A percentile compares a stretch with the other conserved stretches of the same genome.
These are phyloP conservation scores for Paralagenidium karlingii DNA, from an alignment of 352 stramenopile genomes.

Conservation along the genomic window DNA sequence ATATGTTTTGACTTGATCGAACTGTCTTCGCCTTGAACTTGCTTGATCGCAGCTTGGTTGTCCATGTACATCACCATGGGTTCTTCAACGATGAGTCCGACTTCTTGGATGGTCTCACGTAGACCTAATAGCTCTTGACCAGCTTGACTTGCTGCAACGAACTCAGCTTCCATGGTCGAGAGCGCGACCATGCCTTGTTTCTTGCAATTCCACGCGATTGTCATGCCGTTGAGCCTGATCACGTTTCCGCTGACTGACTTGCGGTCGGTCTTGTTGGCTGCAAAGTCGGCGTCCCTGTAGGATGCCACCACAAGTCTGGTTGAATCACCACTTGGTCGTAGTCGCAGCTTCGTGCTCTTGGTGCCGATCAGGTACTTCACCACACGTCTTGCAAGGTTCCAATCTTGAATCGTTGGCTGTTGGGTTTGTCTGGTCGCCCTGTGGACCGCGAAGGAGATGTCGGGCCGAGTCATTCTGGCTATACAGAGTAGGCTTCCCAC, in stretches of 20 bases:
- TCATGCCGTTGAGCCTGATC: slow-evolving; percentile 6
- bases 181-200: slow-evolving; percentile 6
- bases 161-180: too few relatives aligned
- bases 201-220: slow-evolving; percentile 4
- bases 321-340: too few relatives aligned
- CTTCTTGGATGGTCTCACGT: too few relatives aligned
- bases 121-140: too few relatives aligned
- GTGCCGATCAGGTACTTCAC: background rate
- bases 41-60: slow-evolving; percentile 7
- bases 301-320: background rate
- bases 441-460: slow-evolving; percentile 14
- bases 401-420: slow-evolving; percentile 3
- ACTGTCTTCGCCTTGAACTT: slow-evolving; percentile 1
- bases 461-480: slow-evolving; percentile 9
- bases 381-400: background rate
- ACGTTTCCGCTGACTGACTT: slow-evolving; percentile 10
- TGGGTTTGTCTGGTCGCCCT: slow-evolving; percentile 7
- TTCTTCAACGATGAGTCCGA: too few relatives aligned
- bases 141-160: too few relatives aligned
- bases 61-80: slow-evolving; percentile 4
- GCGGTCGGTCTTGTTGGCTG: slow-evolving; percentile 6
- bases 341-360: background rate
- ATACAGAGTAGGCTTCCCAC: slow-evolving; percentile 18
- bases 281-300: slow-evolving; percentile 12
- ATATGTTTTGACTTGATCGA: slow-evolving; percentile 2